Evolutionary conservation across 495 filamentous ascomycete genomes (phyloP), one percentile per base, ranked within the genome.

Genomic region (Penicillium tannophilum): DNA sequence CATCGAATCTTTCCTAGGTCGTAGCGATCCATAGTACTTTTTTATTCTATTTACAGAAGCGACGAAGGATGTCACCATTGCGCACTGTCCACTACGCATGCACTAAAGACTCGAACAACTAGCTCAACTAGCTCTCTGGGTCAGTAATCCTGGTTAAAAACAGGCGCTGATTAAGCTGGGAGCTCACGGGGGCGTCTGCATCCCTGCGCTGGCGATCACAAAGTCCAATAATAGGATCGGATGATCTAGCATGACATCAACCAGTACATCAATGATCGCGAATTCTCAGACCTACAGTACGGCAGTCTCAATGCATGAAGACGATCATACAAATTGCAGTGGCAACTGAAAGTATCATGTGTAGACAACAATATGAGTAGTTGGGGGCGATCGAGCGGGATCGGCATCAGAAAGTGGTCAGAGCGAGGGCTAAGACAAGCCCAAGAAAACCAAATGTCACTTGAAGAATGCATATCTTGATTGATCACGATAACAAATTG

Each of bases 201-300:
- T 56, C 61, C 56, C 61, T 63, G 59, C 59, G 50, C 55, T 39
- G 56, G 52, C 61, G 61, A 63, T 60, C 61, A 55, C 10, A 16
- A 45, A 50, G 56, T 47, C 48, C 20, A 44, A 54, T 20, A 28
- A 36, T 42, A 12, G 28, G 41, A 31, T 63, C 36, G 55, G 55
- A 55, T 51, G 35, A 43, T 52, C 17, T 49, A 52, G 55, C 45
- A 55, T 52, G 35, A 6, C 14, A 50, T n/a, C 17, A 35, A 23
- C 61, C 61, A 63, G 54, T 59, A 48, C 35, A 33, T 28, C 28
- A 28, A 28, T 54, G 24, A 35, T 39, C 17, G 10, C 20, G 10
- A 12, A 52, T 50, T 55, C 49, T 60, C 43, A 52, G 56, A 36
- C 57, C 41, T 60, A 16, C 36, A 7, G 17, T 60, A 16, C 36